These are phyloP conservation scores for Rhizopogon roseolus DNA, from an alignment of 768 basidiomycete species.

Conservation along the genomic window DNA sequence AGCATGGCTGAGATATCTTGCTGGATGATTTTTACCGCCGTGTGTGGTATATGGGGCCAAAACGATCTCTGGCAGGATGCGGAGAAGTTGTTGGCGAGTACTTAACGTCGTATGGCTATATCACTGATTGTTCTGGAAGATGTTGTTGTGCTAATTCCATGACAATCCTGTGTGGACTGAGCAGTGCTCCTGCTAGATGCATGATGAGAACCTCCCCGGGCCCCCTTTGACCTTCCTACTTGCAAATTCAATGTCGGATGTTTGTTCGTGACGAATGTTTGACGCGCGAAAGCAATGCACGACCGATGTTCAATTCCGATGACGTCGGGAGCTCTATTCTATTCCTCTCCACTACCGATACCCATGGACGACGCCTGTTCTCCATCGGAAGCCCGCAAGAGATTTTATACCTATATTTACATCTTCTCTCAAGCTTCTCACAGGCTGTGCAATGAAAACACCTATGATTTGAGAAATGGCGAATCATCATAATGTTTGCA, in stretches of 20 bases:
- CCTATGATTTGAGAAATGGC: background rate
- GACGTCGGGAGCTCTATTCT: background rate
- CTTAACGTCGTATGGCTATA: slow-evolving; percentile 1
- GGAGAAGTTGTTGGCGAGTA: slow-evolving; percentile 39
- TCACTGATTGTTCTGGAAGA: background rate
- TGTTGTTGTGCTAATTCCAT: background rate
- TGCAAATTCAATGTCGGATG: background rate
- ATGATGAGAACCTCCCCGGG: background rate
- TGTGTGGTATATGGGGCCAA: slow-evolving; percentile 74
- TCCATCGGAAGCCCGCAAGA: background rate
- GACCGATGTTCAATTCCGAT: background rate
- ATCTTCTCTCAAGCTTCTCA: background rate
- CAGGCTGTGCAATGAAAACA: background rate
- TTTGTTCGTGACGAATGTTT: background rate
- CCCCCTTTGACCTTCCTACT: background rate
- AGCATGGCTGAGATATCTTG: slow-evolving; percentile 45
- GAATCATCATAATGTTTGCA: background rate
- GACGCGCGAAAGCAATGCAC: background rate
- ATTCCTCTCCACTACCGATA: background rate
- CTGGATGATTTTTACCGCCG: slow-evolving; percentile 68
- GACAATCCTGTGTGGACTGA: background rate
- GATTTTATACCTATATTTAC: background rate
- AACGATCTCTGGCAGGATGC: slow-evolving; percentile 79
- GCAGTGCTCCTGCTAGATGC: background rate
- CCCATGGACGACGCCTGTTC: background rate